Base-by-base conservation (phyloP, 2,329 filamentous ascomycete genomes). In the Emmonsia crescens region DNA sequence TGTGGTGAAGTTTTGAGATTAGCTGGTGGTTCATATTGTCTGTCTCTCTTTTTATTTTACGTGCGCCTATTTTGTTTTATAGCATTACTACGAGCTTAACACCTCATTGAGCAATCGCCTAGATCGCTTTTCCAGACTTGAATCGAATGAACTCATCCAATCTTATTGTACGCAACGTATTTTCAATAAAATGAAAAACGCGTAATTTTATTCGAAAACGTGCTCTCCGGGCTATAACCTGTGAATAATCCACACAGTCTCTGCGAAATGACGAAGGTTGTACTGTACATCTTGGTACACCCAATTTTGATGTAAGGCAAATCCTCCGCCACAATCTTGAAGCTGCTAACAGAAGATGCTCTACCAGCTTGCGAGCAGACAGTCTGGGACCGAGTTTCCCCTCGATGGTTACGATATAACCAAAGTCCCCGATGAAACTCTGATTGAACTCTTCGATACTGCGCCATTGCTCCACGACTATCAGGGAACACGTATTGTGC, bases 401-500 rank as follows among this genome's bases (percentile, higher is more conserved):
- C 60, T 66, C 46, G 65, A 64, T 57, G 62, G 60, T 42, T 57
- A 54, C 31, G 62, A 65, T 60, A 61, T 63, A 48, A 61, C 48
- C 24, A 49, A 57, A 27, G 55, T 66, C 59, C 62, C 61, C 12
- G 51, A 67, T 59, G 63, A 67, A 60, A 60, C 57, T 49, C 57
- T 66, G 55, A 64, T 58, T 27, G 27, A 51, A 29, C 60, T 66
- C 42, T 63, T 65, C 51, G 59, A 66, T 21, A 65, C 62, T 33
- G 62, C 64, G n/a, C 62, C 64, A 29, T 40, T 51, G 54, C 57
- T 67, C 54, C 59, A 66, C 60, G 16, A 31, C 24, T 65, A 61
- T 14, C 44, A 61, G 61, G 62, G 62, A 38, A 66, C 64, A 49
- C 62, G 57, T 36, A 65, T 67, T 61, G 62, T 65, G 48, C 64